Evolutionary conservation across 2,329 filamentous ascomycete genomes (phyloP).

Genomic region (Botrytis paeoniae): DNA sequence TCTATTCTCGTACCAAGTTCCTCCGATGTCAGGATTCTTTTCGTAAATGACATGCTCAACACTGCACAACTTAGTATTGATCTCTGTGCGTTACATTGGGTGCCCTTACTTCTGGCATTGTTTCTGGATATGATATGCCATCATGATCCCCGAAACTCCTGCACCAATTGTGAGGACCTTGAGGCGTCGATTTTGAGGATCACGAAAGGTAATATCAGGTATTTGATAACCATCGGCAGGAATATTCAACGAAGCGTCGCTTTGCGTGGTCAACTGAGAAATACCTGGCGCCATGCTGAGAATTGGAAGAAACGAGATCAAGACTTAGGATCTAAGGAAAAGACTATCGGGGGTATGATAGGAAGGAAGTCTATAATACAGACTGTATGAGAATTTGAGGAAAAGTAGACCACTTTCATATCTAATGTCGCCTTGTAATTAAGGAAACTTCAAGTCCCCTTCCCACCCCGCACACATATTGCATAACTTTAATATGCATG

Average conservation of each 20-base stretch:
- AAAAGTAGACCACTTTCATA: background rate
- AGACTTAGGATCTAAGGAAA: background rate
- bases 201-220: constrained; percentile 27
- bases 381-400: background rate
- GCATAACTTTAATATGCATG: background rate
- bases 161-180: constrained; percentile 48
- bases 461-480: background rate
- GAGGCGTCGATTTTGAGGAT: constrained; percentile 44
- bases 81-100: background rate
- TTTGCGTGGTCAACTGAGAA: background rate
- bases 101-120: constrained; percentile 33
- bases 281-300: background rate
- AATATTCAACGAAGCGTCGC: background rate
- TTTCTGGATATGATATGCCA: constrained; percentile 49
- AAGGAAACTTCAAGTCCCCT: background rate
- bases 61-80: constrained; percentile 30
- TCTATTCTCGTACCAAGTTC: constrained; percentile 48
- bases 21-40: constrained; percentile 44
- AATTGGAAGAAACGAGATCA: background rate
- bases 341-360: background rate
- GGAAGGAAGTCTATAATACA: background rate
- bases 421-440: background rate
- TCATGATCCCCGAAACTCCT: constrained; percentile 47
- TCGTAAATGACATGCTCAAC: constrained; percentile 49
- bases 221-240: constrained; percentile 1